phyloP scores from a whole-genome alignment of 257 asterid genomes.

The Nicotiana sylvestris region DNA sequence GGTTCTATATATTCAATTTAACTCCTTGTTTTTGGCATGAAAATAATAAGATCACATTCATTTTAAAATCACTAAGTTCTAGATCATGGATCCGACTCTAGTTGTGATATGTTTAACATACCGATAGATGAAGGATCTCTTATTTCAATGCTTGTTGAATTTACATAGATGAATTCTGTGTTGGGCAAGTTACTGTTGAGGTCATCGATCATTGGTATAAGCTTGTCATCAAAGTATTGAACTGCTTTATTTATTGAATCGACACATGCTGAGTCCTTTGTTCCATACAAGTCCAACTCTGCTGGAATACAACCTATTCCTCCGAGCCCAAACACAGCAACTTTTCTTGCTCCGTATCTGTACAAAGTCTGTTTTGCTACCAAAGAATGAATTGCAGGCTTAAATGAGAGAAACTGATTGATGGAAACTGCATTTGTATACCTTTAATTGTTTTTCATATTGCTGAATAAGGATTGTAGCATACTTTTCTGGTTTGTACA shows the following conservation, averaged over 20 bases:
- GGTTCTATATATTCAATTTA: too few relatives aligned
- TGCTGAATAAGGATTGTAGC: slow-evolving; percentile 11
- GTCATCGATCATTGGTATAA: slow-evolving; percentile 17
- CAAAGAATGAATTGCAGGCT: too few relatives aligned
- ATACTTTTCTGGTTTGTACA: slow-evolving; percentile 9
- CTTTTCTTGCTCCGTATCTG: slow-evolving; percentile 41
- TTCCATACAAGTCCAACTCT: slow-evolving; percentile 22
- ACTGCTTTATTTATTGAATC: slow-evolving; percentile 26
- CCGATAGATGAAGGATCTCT: background rate
- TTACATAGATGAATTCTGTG: slow-evolving; percentile 27
- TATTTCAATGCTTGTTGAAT: background rate
- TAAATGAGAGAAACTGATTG: background rate
- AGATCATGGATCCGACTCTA: background rate
- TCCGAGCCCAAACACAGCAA: slow-evolving; percentile 32
- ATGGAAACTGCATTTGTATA: background rate
- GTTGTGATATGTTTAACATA: background rate
- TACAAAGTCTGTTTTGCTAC: slow-evolving; percentile 31
- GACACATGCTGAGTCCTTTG: slow-evolving; percentile 29
- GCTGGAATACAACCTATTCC: slow-evolving; percentile 39
- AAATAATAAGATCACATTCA: background rate
- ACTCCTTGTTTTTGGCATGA: too few relatives aligned
- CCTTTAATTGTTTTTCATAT: slow-evolving; percentile 17
- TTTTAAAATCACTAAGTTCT: background rate
- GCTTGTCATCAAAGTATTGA: slow-evolving; percentile 21
- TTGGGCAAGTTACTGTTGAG: slow-evolving; percentile 22